These are phyloP conservation scores for Nelumbo lutea DNA, from an alignment of 164 flowering plant species.

Conservation along the genomic window DNA sequence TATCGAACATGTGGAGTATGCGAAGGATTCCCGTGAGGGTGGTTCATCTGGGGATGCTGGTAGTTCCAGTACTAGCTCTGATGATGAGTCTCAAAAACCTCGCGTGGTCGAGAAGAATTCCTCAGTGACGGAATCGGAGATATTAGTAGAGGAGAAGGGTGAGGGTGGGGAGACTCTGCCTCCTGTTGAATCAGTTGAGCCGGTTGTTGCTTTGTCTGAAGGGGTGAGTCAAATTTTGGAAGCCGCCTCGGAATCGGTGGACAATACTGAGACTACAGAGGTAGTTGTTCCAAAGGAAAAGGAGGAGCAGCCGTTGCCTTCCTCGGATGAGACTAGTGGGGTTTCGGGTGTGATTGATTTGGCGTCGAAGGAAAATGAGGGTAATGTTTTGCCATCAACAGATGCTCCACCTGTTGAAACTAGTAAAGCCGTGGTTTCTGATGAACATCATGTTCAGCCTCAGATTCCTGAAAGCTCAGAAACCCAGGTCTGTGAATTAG, in stretches of 20 bases:
- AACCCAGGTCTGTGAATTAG: conserved; percentile 27
- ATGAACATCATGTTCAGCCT: conserved; percentile 10
- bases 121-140: not conserved
- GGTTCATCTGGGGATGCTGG: conserved; percentile 4
- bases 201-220: conserved; percentile 8
- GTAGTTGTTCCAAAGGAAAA: not conserved
- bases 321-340: conserved; percentile 1
- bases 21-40: conserved; percentile 1
- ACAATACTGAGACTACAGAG: not conserved
- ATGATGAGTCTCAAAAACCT: conserved; percentile 27
- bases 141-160: conserved; percentile 10
- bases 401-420: conserved; percentile 9
- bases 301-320: not conserved
- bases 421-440: conserved; percentile 5
- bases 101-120: not conserved
- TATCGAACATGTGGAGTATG: conserved; percentile 11
- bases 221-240: not conserved
- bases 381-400: conserved; percentile 12
- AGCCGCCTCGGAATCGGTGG: not conserved
- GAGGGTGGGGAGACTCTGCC: not conserved
- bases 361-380: conserved; percentile 9
- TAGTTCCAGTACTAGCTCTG: conserved; percentile 33
- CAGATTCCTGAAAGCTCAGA: conserved; percentile 24
- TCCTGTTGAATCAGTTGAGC: not conserved
- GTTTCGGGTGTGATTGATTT: conserved; percentile 12